A percentile compares a stretch with the other conserved stretches of the same genome.
Evolutionary conservation across 371 early-diverging fungal species (phyloP).

Genomic region (Nematocida sp.): DNA sequence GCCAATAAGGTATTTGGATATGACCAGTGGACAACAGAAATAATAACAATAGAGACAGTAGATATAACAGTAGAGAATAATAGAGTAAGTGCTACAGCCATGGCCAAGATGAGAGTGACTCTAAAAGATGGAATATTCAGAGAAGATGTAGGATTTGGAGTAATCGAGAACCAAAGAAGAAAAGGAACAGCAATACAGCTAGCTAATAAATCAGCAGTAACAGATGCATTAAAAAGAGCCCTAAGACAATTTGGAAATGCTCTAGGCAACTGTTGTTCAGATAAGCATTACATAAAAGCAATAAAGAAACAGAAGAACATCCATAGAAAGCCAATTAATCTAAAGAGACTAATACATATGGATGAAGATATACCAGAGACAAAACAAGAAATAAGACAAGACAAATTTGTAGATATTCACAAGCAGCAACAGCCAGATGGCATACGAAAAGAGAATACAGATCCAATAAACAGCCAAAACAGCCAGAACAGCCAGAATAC

Average conservation of each 20-base stretch:
- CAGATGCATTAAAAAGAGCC: slow-evolving; percentile 86
- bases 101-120: slow-evolving; percentile 75
- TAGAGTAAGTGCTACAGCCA: slow-evolving; percentile 70
- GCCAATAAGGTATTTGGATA: slow-evolving; percentile 94
- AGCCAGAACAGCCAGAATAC: too few relatives aligned
- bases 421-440: too few relatives aligned
- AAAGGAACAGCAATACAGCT: slow-evolving; percentile 79
- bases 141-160: slow-evolving; percentile 84
- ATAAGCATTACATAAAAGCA: slow-evolving; percentile 72
- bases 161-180: slow-evolving; percentile 72
- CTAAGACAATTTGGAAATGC: slow-evolving; percentile 82
- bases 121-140: slow-evolving; percentile 81
- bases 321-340: neutral
- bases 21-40: slow-evolving; percentile 83
- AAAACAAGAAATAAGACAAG: too few relatives aligned
- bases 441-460: too few relatives aligned
- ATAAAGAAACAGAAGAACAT: slow-evolving; percentile 62
- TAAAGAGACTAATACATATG: neutral
- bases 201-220: slow-evolving; percentile 87
- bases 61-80: slow-evolving; percentile 66
- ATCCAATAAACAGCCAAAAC: too few relatives aligned
- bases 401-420: too few relatives aligned
- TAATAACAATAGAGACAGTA: slow-evolving; percentile 72
- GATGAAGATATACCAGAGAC: too few relatives aligned
- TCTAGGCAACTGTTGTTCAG: slow-evolving; percentile 86